Base-by-base conservation (phyloP, 2,329 filamentous ascomycete species). In the Fonsecaea nubica region DNA sequence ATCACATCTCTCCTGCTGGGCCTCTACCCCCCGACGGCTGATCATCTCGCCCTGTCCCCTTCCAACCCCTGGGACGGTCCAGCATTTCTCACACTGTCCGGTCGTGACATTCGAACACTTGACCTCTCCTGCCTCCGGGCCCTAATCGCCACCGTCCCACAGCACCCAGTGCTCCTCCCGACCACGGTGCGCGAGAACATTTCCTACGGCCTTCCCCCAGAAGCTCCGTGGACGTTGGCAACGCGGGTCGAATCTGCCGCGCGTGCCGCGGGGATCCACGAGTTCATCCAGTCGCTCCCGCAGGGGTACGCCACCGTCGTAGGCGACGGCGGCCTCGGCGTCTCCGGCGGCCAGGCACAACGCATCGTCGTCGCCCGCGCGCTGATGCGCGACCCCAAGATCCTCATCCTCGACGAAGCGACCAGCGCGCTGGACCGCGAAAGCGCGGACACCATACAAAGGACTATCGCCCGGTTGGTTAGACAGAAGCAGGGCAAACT, bases 401-500 rank as follows among this genome's bases (percentile, higher is more conserved):
- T 97, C 1, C 79, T 97, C 15, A 85, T 97, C 1, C 80, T 97
- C 1, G 94, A 98, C 73, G 93, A 97, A 79, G 92, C 93, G 0
- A 97, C 93, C 0, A 91, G 89, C 32, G 90, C 90, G 0, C 81
- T 98, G 0, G 93, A 97, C 74, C 83, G 84, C 0, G 86, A 89
- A 71, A 89, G 85, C 45, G 89, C 91, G 0, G 83, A 83, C 2
- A 78, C 84, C 1, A 85, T 97, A 3, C 82, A 90, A 12, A 78
- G 84, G 8, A 89, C 89, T 0, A 82, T 96, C 57, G 67, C 25
- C 62, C 66, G 53, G 50, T 60, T 69, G 40, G 35, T 57, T 36
- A 12, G n/a, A 45, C 52, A 38, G 63, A 63, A 30, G 72, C 73
- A 12, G 68, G 18, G 30, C 13, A 73, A 3, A n/a, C 85, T 92